phyloP scores from a whole-genome alignment of 768 basidiomycete genomes.

The Termitomyces heimii region DNA sequence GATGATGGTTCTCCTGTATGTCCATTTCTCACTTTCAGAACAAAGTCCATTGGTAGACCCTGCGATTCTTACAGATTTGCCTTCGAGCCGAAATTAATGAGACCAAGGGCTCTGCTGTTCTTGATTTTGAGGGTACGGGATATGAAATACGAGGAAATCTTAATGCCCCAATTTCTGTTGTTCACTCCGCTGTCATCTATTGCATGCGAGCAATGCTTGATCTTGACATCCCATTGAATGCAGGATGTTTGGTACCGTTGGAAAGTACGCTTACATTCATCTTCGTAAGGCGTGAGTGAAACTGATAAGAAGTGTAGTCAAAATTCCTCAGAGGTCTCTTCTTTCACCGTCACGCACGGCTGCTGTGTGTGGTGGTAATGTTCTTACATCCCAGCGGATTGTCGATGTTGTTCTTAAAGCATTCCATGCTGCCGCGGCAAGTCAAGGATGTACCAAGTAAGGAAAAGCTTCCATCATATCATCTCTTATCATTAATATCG shows the following conservation, averaged over 20 bases:
- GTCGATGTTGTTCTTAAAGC: conserved; percentile 93
- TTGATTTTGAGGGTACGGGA: conserved; percentile 84
- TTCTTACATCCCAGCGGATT: conserved; percentile 86
- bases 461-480: conserved; percentile 17
- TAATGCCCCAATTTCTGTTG: conserved; percentile 81
- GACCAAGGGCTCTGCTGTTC: conserved; percentile 64
- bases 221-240: conserved; percentile 86
- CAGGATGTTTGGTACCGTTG: conserved; percentile 86
- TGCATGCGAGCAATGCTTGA: conserved; percentile 86
- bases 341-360: conserved; percentile 80
- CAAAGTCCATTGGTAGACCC: background rate
- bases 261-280: conserved; percentile 42
- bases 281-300: background rate
- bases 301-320: conserved; percentile 43
- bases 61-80: conserved; percentile 43
- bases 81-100: conserved; percentile 76
- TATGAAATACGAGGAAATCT: conserved; percentile 81
- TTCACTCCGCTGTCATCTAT: conserved; percentile 84
- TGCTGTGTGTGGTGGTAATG: conserved; percentile 92
- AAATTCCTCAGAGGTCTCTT: conserved; percentile 73
- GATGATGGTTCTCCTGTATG: conserved; percentile 83
- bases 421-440: conserved; percentile 87
- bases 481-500: conserved; percentile 4
- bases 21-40: background rate
- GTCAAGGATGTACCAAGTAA: conserved; percentile 91